Percentiles rank a stretch among this genome's conserved stretches.
Conservation (phyloP, 2,329 filamentous ascomycete species). For the Pseudonectria buxi region DNA sequence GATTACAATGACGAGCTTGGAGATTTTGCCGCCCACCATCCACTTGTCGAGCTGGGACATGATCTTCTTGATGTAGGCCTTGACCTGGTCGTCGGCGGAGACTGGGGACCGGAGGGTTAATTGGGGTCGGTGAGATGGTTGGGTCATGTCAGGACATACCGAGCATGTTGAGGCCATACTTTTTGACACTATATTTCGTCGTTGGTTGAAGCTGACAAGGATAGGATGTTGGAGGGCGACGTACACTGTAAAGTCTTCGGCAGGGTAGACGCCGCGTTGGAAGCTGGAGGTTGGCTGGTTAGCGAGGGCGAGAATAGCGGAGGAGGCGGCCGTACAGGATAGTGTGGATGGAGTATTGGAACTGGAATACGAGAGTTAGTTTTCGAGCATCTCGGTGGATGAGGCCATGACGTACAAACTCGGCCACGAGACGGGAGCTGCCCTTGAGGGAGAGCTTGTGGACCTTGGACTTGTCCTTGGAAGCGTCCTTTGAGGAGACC, state of each 20-base stretch:
- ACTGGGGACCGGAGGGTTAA: conserved; percentile 43
- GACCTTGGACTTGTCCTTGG: conserved; percentile 74
- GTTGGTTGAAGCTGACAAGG: conserved; percentile 3
- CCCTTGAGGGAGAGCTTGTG: conserved; percentile 92
- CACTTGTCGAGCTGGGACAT: conserved; percentile 96
- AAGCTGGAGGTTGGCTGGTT: conserved; percentile 49
- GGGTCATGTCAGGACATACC: conserved; percentile 37
- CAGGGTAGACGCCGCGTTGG: conserved; percentile 79
- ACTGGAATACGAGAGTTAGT: conserved; percentile 40
- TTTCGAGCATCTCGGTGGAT: too few species aligned
- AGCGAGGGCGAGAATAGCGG: not conserved
- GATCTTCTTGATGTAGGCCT: conserved; percentile 98
- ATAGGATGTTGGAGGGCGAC: conserved; percentile 22
- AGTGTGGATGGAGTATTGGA: conserved; percentile 97
- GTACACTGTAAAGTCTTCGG: conserved; percentile 91
- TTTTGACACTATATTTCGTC: conserved; percentile 60
- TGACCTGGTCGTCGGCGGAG: conserved; percentile 94
- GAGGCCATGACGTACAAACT: conserved; percentile 76
- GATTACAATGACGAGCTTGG: conserved; percentile 92
- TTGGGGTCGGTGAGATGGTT: not conserved
- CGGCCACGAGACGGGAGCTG: conserved; percentile 78
- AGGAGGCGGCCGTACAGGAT: conserved; percentile 60
- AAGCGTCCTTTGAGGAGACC: conserved; percentile 25
- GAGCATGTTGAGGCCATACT: conserved; percentile 98
- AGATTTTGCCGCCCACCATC: conserved; percentile 97